Evolutionary conservation across 192 early-diverging fungal genomes (phyloP).

Genomic region (Coemansia sp.): DNA sequence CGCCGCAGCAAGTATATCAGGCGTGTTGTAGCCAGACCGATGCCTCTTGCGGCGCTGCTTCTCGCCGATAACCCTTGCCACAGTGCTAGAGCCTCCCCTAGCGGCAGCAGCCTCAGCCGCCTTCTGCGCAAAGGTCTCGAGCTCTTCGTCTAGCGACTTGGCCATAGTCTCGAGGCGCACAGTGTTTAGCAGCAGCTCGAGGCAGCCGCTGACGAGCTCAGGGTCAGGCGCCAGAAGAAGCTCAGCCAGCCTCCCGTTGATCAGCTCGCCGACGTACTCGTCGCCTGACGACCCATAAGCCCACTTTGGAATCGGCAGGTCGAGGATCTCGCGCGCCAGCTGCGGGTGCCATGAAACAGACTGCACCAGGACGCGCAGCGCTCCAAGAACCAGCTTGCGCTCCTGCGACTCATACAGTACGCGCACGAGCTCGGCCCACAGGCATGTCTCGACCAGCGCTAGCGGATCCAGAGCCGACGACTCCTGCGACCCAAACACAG

Average conservation of each 20-base stretch:
- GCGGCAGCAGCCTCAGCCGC: constrained; percentile 1
- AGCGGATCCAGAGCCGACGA: constrained; percentile 28
- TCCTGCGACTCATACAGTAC: constrained; percentile 30
- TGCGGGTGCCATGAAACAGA: constrained; percentile 51
- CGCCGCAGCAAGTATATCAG: background rate
- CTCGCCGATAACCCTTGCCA: background rate
- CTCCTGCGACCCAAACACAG: constrained; percentile 25
- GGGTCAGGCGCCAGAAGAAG: constrained; percentile 39
- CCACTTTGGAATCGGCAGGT: constrained; percentile 29
- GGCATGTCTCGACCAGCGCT: constrained; percentile 40
- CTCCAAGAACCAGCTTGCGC: constrained; percentile 41
- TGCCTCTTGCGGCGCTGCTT: constrained; percentile 13
- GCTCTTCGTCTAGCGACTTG: constrained; percentile 43
- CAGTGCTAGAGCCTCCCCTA: background rate
- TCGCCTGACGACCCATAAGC: background rate
- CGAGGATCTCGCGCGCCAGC: constrained; percentile 45
- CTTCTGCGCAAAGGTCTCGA: constrained; percentile 19
- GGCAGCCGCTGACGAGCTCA: constrained; percentile 31
- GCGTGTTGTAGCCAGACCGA: background rate
- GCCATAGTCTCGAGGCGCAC: constrained; percentile 50
- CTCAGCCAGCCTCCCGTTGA: constrained; percentile 33
- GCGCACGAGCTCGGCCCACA: constrained; percentile 51
- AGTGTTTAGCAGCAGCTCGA: constrained; percentile 51
- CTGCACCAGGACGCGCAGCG: constrained; percentile 43
- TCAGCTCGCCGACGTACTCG: constrained; percentile 31